Evolutionary conservation across 148 eudicot genomes (phyloP), one percentile per base, ranked within the genome.

Genomic region (Rhododendron kiyosumense): DNA sequence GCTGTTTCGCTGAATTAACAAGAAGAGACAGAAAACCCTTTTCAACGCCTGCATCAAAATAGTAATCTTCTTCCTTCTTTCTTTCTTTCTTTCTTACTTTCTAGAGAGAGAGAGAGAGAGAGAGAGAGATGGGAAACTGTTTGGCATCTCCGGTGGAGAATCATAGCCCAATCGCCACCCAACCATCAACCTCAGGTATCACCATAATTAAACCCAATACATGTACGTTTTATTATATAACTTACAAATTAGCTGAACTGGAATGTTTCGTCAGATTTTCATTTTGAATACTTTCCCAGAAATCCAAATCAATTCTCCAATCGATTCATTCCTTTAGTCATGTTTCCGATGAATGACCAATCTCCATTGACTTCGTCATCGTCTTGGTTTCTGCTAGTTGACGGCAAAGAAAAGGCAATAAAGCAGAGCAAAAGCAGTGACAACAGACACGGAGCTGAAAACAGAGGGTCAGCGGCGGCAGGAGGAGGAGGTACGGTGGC

Each of bases 81-180:
- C n/a, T 36, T 36, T 7, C n/a, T 36, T 34, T 5, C 78, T 32
- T 74, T 74, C 14, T 7, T 38, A 41, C 49, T 9, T 46, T 46
- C 11, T 46, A 30, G 41, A 28, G 28, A 34, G 45, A 81, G 69
- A 59, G 48, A 34, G 83, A 54, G 83, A 3, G 45, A 52, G 71
- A 57, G 71, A 57, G 22, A 82, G 45, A 38, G 51, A 63, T 82
- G 84, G 84, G 84, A 15, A 82, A 82, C 22, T 82, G 84, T 63
- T 61, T 45, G 84, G 32, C 11, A 59, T 61, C 34, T 82, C 52
- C 34, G 52, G 49, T 13, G 10, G 74, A 52, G 8, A 49, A 81
- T 81, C 84, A 10, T 22, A 61, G 74, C 84, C 74, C 84, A 38
- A 51, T 30, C 75, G 0, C 20, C 75, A 38, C 34, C 52, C 41